A percentile compares a stretch with the other conserved stretches of the same genome.
Conservation (phyloP, 371 early-diverging fungal species). For the Mucor ambiguus region DNA sequence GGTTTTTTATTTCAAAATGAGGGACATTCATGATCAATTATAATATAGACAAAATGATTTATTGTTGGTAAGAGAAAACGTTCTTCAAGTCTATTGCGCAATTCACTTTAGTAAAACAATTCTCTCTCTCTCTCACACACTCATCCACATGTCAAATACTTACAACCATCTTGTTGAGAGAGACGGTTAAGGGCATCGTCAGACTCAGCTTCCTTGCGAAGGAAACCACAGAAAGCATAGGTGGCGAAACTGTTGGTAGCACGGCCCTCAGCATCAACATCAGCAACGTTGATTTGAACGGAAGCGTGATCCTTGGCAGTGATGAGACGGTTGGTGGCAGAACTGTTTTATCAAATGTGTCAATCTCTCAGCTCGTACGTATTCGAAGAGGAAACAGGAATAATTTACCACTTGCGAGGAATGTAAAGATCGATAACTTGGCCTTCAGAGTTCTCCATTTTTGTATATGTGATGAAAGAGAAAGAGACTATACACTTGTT, state of each 20-base stretch:
- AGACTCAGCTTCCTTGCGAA: constrained; percentile 89
- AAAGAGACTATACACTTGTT: constrained; percentile 6
- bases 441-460: constrained; percentile 74
- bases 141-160: constrained; percentile 19
- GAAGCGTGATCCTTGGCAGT: constrained; percentile 94
- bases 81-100: constrained; percentile 45
- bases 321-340: constrained; percentile 59
- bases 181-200: constrained; percentile 98
- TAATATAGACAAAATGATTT: constrained; percentile 19
- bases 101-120: background rate
- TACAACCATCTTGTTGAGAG: constrained; percentile 86
- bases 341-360: constrained; percentile 27
- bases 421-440: constrained; percentile 91
- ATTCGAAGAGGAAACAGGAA: background rate
- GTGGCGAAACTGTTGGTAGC: constrained; percentile 78
- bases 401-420: constrained; percentile 90
- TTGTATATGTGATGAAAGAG: constrained; percentile 27
- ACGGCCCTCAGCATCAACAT: constrained; percentile 90
- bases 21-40: background rate
- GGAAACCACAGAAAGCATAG: constrained; percentile 94
- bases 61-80: constrained; percentile 56
- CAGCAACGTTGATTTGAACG: constrained; percentile 97
- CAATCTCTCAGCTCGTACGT: background rate
- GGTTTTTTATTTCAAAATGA: background rate
- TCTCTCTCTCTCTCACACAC: too few relatives aligned